Percentiles rank a stretch among this genome's conserved stretches.
These are phyloP conservation scores for Nepenthes gracilis DNA, from an alignment of 148 eudicot genomes.

Conservation along the genomic window DNA sequence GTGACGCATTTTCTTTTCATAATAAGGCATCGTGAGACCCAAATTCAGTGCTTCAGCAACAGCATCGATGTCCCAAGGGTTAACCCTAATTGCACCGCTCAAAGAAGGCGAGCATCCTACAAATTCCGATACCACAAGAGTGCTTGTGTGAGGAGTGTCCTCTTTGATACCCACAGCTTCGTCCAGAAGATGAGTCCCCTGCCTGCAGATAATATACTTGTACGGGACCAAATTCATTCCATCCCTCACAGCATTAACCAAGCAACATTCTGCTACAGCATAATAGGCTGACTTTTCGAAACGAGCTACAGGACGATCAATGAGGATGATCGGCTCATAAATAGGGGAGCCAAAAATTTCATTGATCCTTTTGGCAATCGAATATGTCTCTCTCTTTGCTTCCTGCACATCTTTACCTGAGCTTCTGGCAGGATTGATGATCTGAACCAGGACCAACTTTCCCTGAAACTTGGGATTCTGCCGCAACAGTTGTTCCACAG, in stretches of 20 bases:
- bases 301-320: conserved; percentile 57
- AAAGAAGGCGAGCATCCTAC: conserved; percentile 67
- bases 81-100: conserved; percentile 73
- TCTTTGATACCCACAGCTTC: conserved; percentile 25
- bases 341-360: conserved; percentile 33
- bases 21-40: conserved; percentile 45
- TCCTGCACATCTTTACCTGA: conserved; percentile 62
- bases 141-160: conserved; percentile 45
- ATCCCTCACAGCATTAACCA: conserved; percentile 69
- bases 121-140: conserved; percentile 66
- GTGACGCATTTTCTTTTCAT: conserved; percentile 58
- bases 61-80: conserved; percentile 74
- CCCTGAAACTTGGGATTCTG: conserved; percentile 36
- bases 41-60: conserved; percentile 51
- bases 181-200: conserved; percentile 35
- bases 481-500: conserved; percentile 52
- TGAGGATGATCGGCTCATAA: conserved; percentile 51
- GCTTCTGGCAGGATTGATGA: conserved; percentile 67
- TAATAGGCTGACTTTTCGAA: conserved; percentile 70
- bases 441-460: conserved; percentile 51
- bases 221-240: conserved; percentile 69
- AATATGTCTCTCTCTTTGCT: conserved; percentile 40
- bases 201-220: conserved; percentile 60
- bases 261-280: conserved; percentile 61
- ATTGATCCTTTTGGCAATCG: conserved; percentile 41